Conservation (phyloP, 495 filamentous ascomycete species). For the Penicillium odoratum region DNA sequence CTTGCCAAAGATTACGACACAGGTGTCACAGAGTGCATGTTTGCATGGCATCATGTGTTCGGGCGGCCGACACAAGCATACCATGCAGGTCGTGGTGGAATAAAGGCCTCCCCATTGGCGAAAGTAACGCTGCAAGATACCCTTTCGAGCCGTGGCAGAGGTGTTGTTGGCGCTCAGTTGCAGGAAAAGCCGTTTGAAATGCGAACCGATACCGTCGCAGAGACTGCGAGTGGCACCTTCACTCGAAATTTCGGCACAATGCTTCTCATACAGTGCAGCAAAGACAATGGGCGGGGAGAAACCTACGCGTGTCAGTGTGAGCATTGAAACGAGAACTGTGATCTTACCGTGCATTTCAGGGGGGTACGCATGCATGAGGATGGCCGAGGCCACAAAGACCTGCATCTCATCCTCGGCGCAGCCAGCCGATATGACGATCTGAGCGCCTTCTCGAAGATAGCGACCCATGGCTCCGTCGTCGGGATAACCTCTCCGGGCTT, state of each 20-base stretch:
- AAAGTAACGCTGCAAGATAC: neutral
- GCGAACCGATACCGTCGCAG: neutral
- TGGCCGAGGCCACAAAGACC: conserved; percentile 7
- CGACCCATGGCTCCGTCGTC: neutral
- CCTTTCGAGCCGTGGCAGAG: neutral
- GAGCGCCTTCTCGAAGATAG: neutral
- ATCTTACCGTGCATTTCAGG: conserved; percentile 15
- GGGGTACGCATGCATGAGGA: conserved; percentile 14
- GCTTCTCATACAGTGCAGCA: neutral
- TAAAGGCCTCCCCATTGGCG: conserved; percentile 6
- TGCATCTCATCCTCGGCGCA: neutral
- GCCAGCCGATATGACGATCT: neutral
- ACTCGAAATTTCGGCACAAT: neutral
- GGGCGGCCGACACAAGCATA: conserved; percentile 26
- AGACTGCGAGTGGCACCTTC: neutral
- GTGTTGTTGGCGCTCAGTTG: neutral
- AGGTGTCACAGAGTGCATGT: conserved; percentile 36
- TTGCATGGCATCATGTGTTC: conserved; percentile 33
- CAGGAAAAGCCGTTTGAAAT: neutral
- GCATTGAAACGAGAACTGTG: neutral
- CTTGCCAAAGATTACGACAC: conserved; percentile 25
- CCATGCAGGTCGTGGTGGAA: conserved; percentile 25
- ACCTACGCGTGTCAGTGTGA: neutral
- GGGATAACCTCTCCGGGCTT: conserved; percentile 4
- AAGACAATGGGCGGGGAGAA: neutral